Evolutionary conservation across 352 stramenopile genomes (phyloP).

Genomic region (Globisporangium carolinianum): DNA sequence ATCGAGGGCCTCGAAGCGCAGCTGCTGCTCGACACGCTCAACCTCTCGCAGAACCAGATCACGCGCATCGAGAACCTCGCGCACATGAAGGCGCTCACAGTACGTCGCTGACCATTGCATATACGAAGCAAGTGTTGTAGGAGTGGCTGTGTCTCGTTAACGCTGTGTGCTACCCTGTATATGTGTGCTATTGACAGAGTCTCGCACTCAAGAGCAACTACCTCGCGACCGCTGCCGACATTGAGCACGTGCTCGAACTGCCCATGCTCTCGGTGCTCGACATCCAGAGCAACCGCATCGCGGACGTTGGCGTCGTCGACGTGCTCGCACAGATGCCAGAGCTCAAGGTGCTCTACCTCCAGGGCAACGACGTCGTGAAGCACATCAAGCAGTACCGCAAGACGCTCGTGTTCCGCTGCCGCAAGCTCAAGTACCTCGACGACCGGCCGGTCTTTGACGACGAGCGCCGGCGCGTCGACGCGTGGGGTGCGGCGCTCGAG

Average conservation of each 20-base stretch:
- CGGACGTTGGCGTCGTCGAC: conserved; percentile 53
- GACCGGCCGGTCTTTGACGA: conserved; percentile 83
- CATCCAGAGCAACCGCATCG: conserved; percentile 78
- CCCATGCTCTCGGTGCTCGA: conserved; percentile 68
- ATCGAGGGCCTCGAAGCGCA: conserved; percentile 80
- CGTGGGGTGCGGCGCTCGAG: conserved; percentile 61
- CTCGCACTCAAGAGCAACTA: conserved; percentile 77
- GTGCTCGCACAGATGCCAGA: conserved; percentile 64
- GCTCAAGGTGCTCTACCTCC: conserved; percentile 79
- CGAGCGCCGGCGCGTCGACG: conserved; percentile 77
- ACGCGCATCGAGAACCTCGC: conserved; percentile 65
- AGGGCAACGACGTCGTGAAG: conserved; percentile 85
- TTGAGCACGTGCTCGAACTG: conserved; percentile 59
- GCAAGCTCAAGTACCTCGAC: conserved; percentile 76
- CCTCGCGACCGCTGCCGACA: conserved; percentile 44
- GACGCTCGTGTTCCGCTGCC: conserved; percentile 67
- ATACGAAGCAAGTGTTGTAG: neutral
- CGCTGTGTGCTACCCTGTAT: neutral
- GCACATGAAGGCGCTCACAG: conserved; percentile 63
- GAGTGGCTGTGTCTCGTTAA: too few relatives aligned
- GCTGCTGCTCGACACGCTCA: conserved; percentile 59
- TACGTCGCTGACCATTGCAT: conserved; percentile 12
- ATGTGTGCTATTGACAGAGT: conserved; percentile 20
- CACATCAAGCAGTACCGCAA: conserved; percentile 85
- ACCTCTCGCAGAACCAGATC: conserved; percentile 81